These are phyloP conservation scores for Colletotrichum scovillei DNA, from an alignment of 2,329 filamentous ascomycete species.

Conservation along the genomic window DNA sequence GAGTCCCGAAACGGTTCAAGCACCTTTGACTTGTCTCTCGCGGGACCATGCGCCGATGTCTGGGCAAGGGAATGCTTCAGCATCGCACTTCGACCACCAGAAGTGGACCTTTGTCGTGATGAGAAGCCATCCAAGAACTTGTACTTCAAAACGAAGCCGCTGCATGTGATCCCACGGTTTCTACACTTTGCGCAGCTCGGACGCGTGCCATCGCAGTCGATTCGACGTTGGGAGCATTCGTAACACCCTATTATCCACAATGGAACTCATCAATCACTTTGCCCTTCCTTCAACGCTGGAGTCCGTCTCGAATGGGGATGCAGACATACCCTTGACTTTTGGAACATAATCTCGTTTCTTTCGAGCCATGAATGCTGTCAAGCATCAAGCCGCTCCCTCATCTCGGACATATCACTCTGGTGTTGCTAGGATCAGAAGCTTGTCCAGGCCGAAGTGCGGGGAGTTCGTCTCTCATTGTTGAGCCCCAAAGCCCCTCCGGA, in stretches of 20 bases:
- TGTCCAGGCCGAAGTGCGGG: not conserved
- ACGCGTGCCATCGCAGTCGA: slow-evolving; percentile 46
- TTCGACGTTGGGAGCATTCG: slow-evolving; percentile 48
- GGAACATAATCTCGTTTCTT: slow-evolving; percentile 37
- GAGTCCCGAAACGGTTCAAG: not conserved
- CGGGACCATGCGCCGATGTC: not conserved
- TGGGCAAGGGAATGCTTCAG: slow-evolving; percentile 25
- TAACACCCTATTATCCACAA: slow-evolving; percentile 45
- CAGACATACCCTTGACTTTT: slow-evolving; percentile 39
- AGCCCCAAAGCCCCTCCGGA: not conserved
- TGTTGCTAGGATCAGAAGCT: not conserved
- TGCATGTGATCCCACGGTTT: slow-evolving; percentile 44
- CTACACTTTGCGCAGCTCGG: slow-evolving; percentile 47
- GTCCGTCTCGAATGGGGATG: too few relatives aligned
- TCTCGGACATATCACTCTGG: not conserved
- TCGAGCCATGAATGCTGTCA: slow-evolving; percentile 19
- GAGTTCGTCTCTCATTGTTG: not conserved
- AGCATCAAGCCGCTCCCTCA: not conserved
- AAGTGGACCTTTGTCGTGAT: not conserved
- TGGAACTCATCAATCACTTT: too few relatives aligned
- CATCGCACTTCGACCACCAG: not conserved
- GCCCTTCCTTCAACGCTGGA: too few relatives aligned
- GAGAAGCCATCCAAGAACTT: slow-evolving; percentile 40
- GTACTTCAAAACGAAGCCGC: slow-evolving; percentile 42
- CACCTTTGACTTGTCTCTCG: not conserved